These are phyloP conservation scores for Orbilia blumenaviensis DNA, from an alignment of 2,329 filamentous ascomycete genomes.

Conservation along the genomic window DNA sequence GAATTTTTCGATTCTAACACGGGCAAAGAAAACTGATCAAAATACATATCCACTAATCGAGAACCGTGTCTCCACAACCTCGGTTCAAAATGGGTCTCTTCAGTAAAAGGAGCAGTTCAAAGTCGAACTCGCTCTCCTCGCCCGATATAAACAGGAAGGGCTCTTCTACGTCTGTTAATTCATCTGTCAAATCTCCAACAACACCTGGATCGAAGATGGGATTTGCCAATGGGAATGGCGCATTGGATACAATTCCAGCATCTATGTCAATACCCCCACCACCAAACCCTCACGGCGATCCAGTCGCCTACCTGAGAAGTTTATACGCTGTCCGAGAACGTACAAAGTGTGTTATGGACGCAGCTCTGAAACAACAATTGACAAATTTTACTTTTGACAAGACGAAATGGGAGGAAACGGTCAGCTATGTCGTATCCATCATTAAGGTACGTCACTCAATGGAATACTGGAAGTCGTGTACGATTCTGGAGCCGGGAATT, in stretches of 20 bases:
- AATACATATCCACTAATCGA: background rate
- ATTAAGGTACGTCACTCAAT: constrained; percentile 73
- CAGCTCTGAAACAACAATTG: constrained; percentile 78
- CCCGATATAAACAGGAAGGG: constrained; percentile 65
- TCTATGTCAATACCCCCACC: constrained; percentile 83
- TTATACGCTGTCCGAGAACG: constrained; percentile 86
- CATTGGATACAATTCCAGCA: constrained; percentile 65
- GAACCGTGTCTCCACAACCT: background rate
- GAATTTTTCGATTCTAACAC: background rate
- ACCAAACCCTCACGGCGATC: constrained; percentile 86
- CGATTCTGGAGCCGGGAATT: background rate
- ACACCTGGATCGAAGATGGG: constrained; percentile 56
- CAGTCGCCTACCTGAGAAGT: constrained; percentile 88
- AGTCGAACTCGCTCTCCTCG: constrained; percentile 62
- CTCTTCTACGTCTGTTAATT: constrained; percentile 63
- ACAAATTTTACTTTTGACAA: constrained; percentile 90
- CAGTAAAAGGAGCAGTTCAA: constrained; percentile 64
- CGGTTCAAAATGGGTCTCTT: constrained; percentile 64
- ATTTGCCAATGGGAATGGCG: constrained; percentile 42
- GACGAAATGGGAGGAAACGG: constrained; percentile 82
- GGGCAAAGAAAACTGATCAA: background rate
- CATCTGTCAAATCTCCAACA: constrained; percentile 61
- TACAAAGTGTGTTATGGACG: constrained; percentile 76
- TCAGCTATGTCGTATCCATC: constrained; percentile 86
- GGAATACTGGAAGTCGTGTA: background rate